Base-by-base conservation (phyloP, 208 protist genomes). In the Willaertia magna region DNA sequence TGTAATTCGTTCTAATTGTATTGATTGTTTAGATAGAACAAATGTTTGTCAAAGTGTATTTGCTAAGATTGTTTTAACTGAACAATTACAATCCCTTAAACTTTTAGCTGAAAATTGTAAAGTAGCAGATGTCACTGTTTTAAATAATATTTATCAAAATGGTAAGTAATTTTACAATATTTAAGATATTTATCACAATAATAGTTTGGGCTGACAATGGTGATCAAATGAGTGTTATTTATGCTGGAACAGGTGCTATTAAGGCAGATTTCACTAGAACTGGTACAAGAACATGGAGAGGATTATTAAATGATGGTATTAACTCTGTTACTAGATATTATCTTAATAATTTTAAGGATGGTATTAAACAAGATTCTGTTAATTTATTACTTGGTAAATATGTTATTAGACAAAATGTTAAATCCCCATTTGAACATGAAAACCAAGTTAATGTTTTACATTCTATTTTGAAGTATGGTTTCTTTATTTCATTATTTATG, bases 21-120 rank as follows among this genome's bases (percentile, higher is more conserved):
- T 99, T 46, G 97, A 99, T 88, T 98, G 95, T 78, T 92, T 99
- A 18, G 97, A 99, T 88, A 92, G 97, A 46, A 99, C 97, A 0
- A 99, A 99, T 91, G 90, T 97, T 6, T 95, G 92, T 7, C 94
- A 98, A 88, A 67, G 48, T 16, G n/a, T n/a, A 20, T 67, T 84
- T 67, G 79, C 79, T 39, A 16, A 34, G 6, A n/a, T 42, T 34
- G 4, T 67, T 20, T 47, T 84, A 1, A n/a, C 11, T 14, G 30
- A 20, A 11, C 30, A 55, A 84, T n/a, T 67, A 2, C 2, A 44
- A 43, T 4, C 9, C 4, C 34, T 84, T 2, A 46, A 34, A 18
- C 3, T 74, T 26, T 18, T 84, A 14, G 6, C 14, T n/a, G 9
- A 67, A 7, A n/a, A 22, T n/a, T 9, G 43, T 34, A n/a, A 51